A percentile compares a stretch with the other conserved stretches of the same genome.
phyloP scores from a whole-genome alignment of 1,139 yeast genomes.

The Blastobotrys buckinghamii region DNA sequence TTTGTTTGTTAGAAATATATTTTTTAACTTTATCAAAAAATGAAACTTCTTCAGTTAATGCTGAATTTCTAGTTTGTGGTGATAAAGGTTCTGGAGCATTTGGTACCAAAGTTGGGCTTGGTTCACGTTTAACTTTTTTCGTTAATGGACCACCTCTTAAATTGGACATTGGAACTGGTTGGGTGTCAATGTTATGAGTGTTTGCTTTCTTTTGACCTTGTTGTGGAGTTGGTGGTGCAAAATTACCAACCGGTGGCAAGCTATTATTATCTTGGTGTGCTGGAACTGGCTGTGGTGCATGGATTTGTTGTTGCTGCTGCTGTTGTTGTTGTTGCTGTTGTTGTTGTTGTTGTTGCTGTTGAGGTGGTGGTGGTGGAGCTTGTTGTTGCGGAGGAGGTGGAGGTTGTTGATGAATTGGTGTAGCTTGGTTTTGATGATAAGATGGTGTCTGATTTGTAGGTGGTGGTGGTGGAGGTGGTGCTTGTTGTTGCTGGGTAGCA shows the following conservation, averaged over 20 bases:
- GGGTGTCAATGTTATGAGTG: conserved; percentile 15
- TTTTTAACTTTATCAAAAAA: conserved; percentile 92
- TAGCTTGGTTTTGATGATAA: no score
- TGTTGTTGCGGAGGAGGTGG: not conserved
- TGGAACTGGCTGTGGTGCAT: conserved; percentile 3
- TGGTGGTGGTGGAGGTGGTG: conserved; percentile 6
- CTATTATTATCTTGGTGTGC: not conserved
- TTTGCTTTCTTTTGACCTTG: conserved; percentile 1
- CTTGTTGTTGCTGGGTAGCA: conserved; percentile 26
- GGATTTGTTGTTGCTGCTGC: conserved; percentile 78
- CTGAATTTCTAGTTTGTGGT: conserved; percentile 43
- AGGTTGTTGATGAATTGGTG: not conserved
- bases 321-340: conserved; percentile 66
- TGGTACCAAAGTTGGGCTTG: conserved; percentile 68
- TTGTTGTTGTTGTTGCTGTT: not conserved
- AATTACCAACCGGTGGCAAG: conserved; percentile 93
- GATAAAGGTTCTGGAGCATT: conserved; percentile 84
- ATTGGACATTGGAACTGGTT: conserved; percentile 35
- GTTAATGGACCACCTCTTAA: conserved; percentile 25
- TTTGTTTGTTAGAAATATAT: conserved; percentile 81
- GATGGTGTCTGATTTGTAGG: no score
- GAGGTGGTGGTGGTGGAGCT: not conserved
- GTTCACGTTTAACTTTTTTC: conserved; percentile 17
- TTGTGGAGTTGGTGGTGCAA: conserved; percentile 62
- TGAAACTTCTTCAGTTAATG: conserved; percentile 74